Conservation (phyloP, 2,329 filamentous ascomycete genomes). For the Venturia asperata region DNA sequence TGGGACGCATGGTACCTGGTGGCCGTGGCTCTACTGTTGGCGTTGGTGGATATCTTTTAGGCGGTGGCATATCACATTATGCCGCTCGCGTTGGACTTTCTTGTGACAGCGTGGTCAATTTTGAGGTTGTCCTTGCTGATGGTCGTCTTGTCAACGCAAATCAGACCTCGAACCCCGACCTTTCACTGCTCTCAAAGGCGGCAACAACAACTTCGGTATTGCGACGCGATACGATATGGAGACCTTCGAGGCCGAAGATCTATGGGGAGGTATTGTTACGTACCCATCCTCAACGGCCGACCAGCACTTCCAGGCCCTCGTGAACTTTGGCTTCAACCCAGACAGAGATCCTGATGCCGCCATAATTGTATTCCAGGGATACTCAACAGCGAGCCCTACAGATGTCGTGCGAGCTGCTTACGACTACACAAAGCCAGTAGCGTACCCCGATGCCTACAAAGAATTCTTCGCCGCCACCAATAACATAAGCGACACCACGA, state of each 20-base stretch:
- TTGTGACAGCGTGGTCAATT: slow-evolving; percentile 30
- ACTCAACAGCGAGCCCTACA: slow-evolving; percentile 1
- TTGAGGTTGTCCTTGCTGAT: slow-evolving; percentile 29
- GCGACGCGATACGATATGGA: slow-evolving; percentile 27
- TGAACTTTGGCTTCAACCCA: slow-evolving; percentile 14
- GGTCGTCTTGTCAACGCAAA: slow-evolving; percentile 1
- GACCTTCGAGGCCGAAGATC: slow-evolving; percentile 15
- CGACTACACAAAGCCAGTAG: slow-evolving; percentile 22
- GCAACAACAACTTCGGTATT: slow-evolving; percentile 33
- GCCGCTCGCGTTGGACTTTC: slow-evolving; percentile 28
- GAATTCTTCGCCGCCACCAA: slow-evolving; percentile 10
- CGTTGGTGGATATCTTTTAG: slow-evolving; percentile 15
- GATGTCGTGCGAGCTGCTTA: slow-evolving; percentile 20
- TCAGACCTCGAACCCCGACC: slow-evolving; percentile 23
- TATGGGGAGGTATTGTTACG: slow-evolving; percentile 18
- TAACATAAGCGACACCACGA: neutral
- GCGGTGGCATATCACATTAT: slow-evolving; percentile 32
- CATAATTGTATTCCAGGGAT: slow-evolving; percentile 14
- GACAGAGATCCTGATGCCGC: slow-evolving; percentile 15
- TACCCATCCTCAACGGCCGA: neutral
- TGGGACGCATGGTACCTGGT: slow-evolving; percentile 12
- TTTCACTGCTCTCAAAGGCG: slow-evolving; percentile 33
- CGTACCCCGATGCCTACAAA: neutral
- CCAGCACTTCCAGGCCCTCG: slow-evolving; percentile 1
- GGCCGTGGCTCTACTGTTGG: slow-evolving; percentile 17